phyloP scores from a whole-genome alignment of 192 early-diverging fungal genomes.

The Thoreauomyces humboldtii region DNA sequence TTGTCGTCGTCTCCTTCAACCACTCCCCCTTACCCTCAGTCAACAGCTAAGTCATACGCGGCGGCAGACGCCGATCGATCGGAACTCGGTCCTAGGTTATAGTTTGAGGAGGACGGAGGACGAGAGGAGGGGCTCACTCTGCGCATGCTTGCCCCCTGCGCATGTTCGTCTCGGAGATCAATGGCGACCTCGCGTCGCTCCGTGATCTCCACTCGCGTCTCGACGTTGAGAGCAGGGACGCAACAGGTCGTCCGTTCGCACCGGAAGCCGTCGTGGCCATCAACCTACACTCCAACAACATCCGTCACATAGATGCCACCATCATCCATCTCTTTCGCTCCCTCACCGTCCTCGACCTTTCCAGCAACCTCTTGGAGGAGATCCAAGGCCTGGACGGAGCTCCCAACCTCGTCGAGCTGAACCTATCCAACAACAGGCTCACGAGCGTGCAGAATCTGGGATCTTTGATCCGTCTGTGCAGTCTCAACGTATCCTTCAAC shows the following conservation, averaged over 20 bases:
- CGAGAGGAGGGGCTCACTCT: too few relatives aligned
- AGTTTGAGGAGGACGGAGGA: too few relatives aligned
- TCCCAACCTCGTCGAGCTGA: slow-evolving; percentile 33
- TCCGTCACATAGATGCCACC: slow-evolving; percentile 12
- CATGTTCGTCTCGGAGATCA: slow-evolving; percentile 9
- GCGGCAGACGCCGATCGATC: too few relatives aligned
- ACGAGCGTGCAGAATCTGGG: slow-evolving; percentile 25
- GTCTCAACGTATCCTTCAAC: slow-evolving; percentile 49
- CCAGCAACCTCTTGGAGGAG: slow-evolving; percentile 36
- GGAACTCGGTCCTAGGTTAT: too few relatives aligned
- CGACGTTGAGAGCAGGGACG: background rate
- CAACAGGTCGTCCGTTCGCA: background rate
- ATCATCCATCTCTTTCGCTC: slow-evolving; percentile 5
- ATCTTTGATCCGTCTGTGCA: slow-evolving; percentile 14
- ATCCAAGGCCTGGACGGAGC: slow-evolving; percentile 24
- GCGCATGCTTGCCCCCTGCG: too few relatives aligned
- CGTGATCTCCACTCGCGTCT: background rate
- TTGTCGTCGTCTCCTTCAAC: too few relatives aligned
- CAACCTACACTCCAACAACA: slow-evolving; percentile 29
- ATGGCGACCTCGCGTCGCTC: slow-evolving; percentile 1
- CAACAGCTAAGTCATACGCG: too few relatives aligned
- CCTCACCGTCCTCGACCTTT: slow-evolving; percentile 33
- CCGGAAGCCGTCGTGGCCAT: background rate
- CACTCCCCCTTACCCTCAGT: too few relatives aligned
- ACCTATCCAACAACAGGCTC: slow-evolving; percentile 41